Evolutionary conservation across 164 flowering plant genomes (phyloP), one percentile per base, ranked within the genome.

Genomic region (Berberis vulgaris): DNA sequence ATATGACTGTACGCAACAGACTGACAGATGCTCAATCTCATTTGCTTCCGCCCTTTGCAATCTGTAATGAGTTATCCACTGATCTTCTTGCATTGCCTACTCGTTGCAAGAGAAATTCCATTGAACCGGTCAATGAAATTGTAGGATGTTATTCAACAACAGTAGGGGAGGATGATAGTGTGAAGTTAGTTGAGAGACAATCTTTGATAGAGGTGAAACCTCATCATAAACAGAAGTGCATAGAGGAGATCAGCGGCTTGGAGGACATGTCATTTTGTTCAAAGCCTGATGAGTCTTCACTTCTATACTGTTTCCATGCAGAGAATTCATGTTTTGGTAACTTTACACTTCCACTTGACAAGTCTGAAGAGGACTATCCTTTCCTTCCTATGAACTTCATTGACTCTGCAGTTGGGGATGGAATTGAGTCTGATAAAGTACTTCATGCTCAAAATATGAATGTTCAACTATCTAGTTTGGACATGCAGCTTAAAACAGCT

Each of bases 131-230:
- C 7, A 58, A 65, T 60, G 73, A 67, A 42, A 70, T 68, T 67
- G 75, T 62, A 56, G 75, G 45, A 59, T 41, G 46, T 59, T 61
- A 70, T 45, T 59, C 68, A 45, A 60, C 76, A 45, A 47, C 41
- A 40, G 41, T 45, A 0, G 61, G 57, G 57, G 61, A 60, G 58
- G 71, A 68, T 69, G 73, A 57, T 9, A 73, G 65, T 59, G 49
- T 63, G 39, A 68, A 72, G 41, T 63, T 77, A 66, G 50, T 64
- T 70, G 71, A 65, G n/a, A 61, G 67, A 60, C 67, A 58, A 43
- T 66, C 69, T 43, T 72, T 57, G 61, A 62, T 58, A 40, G 73
- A 64, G 43, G 62, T 62, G 50, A 52, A 78, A 58, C 58, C 68
- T 65, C 49, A 63, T n/a, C 54, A 61, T 52, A 54, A 55, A 40